Percentiles rank a stretch among this genome's conserved stretches.
phyloP scores from a whole-genome alignment of 306 rosid genomes.

The Vicia faba region DNA sequence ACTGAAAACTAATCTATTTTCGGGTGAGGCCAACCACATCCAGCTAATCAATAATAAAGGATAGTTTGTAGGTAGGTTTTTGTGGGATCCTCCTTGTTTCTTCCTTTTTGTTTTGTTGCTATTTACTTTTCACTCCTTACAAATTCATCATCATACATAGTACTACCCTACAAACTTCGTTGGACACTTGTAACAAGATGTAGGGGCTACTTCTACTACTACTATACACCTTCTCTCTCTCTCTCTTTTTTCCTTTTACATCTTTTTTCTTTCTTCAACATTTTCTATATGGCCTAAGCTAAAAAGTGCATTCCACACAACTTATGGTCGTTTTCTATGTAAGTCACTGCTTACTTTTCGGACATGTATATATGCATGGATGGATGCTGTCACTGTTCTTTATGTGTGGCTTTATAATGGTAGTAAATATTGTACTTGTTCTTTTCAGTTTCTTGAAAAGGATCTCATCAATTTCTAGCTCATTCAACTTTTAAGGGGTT shows the following conservation, averaged over 20 bases:
- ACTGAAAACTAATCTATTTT: background rate
- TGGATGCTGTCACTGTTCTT: conserved; percentile 31
- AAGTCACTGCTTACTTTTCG: conserved; percentile 6
- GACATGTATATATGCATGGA: background rate
- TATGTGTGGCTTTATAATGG: conserved; percentile 4
- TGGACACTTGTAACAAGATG: background rate
- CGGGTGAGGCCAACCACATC: conserved; percentile 14
- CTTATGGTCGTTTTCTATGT: conserved; percentile 3
- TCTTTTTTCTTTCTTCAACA: conserved; percentile 28
- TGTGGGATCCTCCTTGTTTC: conserved; percentile 16
- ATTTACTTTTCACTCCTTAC: conserved; percentile 9
- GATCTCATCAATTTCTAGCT: conserved; percentile 17
- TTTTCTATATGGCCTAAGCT: conserved; percentile 34
- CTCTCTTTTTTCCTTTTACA: conserved; percentile 19
- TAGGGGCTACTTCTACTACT: conserved; percentile 2
- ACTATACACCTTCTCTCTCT: background rate
- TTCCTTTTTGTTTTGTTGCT: conserved; percentile 41
- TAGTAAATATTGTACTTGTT: background rate
- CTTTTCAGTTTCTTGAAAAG: conserved; percentile 3
- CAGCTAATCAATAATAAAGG: conserved; percentile 37
- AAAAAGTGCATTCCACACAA: conserved; percentile 28
- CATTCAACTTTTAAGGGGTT: background rate
- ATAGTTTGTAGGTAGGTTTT: conserved; percentile 24
- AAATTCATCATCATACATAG: background rate
- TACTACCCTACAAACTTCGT: conserved; percentile 27